Evolutionary conservation across 306 rosid species (phyloP).

Genomic region (Rosa rugosa): DNA sequence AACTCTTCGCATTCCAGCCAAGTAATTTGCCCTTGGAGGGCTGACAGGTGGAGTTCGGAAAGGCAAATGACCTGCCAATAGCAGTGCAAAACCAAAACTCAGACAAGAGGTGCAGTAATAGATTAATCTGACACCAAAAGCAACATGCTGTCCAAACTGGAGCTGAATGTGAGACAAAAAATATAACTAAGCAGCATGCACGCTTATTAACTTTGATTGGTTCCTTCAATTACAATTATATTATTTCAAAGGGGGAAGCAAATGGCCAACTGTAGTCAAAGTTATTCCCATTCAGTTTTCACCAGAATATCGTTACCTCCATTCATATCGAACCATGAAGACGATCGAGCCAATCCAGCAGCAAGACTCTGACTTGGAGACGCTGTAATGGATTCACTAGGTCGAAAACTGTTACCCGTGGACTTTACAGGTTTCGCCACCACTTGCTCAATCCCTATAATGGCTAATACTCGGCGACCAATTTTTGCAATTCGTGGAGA

Average conservation of each 20-base stretch:
- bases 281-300: conserved; percentile 14
- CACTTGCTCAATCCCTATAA: conserved; percentile 92
- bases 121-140: not conserved
- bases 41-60: conserved; percentile 99
- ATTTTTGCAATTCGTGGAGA: conserved; percentile 88
- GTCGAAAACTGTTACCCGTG: conserved; percentile 36
- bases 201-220: not conserved
- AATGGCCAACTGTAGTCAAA: not conserved
- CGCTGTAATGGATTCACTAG: conserved; percentile 47
- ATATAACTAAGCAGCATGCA: not conserved
- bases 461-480: conserved; percentile 87
- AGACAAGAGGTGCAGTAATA: not conserved
- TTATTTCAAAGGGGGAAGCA: not conserved
- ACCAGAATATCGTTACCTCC: conserved; percentile 52
- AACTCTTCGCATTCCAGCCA: conserved; percentile 92
- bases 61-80: conserved; percentile 72
- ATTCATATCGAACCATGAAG: conserved; percentile 97
- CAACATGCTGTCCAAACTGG: not conserved
- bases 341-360: conserved; percentile 85
- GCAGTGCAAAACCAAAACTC: conserved; percentile 14
- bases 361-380: conserved; percentile 48
- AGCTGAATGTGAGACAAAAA: not conserved
- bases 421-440: conserved; percentile 73
- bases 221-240: not conserved
- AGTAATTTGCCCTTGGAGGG: conserved; percentile 85